Conservation (phyloP, 2,329 filamentous ascomycete genomes). For the Aspergillus awamori region DNA sequence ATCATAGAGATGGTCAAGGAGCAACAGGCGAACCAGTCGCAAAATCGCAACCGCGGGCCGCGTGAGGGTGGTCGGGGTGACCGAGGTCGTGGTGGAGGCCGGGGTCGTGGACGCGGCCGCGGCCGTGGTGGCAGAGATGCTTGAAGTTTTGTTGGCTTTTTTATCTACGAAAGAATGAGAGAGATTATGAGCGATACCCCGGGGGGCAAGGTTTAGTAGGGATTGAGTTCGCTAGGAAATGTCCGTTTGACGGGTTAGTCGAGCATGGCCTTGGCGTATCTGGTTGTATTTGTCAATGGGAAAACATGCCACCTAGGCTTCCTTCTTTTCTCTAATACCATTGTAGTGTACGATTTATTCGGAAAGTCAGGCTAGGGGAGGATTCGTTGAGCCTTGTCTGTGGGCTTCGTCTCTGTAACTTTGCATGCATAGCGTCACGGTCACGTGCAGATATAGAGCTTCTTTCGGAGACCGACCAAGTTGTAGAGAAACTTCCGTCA, state of each 20-base stretch:
- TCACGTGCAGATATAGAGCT: conserved; percentile 22
- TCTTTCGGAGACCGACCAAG: background rate
- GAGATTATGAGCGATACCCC: conserved; percentile 40
- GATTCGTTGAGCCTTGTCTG: background rate
- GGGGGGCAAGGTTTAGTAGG: conserved; percentile 24
- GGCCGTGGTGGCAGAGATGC: conserved; percentile 40
- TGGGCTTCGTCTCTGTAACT: background rate
- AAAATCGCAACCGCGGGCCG: conserved; percentile 44
- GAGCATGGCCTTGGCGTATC: conserved; percentile 46
- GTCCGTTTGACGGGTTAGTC: conserved; percentile 34
- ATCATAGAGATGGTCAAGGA: conserved; percentile 94
- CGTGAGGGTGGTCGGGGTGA: conserved; percentile 44
- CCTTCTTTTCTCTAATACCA: conserved; percentile 17
- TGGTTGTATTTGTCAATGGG: conserved; percentile 38
- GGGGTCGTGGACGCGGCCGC: conserved; percentile 49
- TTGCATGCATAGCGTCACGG: background rate
- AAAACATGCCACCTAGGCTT: conserved; percentile 29
- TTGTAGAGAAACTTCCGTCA: conserved; percentile 2
- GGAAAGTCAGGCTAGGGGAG: background rate
- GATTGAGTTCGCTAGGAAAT: conserved; percentile 31
- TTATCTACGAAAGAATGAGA: conserved; percentile 14
- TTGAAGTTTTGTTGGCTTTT: background rate
- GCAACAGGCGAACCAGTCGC: conserved; percentile 72
- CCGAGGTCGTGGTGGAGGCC: conserved; percentile 46
- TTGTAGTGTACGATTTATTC: background rate